A percentile compares a stretch with the other conserved stretches of the same genome.
Evolutionary conservation across 768 basidiomycete species (phyloP).

Genomic region (Coprinopsis marcescibilis): DNA sequence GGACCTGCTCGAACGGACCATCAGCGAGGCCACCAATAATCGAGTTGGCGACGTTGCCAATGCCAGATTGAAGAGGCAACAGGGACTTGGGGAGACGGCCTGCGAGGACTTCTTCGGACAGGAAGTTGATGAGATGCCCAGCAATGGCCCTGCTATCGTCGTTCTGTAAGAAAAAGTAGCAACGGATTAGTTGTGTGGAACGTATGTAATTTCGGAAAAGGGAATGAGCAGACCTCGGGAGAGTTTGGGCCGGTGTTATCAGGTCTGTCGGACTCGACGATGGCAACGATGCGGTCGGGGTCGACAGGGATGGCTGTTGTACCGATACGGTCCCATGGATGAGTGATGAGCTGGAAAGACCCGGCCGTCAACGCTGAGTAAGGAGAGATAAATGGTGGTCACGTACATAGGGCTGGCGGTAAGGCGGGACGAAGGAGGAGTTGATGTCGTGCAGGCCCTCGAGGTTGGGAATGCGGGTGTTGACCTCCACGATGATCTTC

Average conservation of each 20-base stretch:
- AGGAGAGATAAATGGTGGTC: background rate
- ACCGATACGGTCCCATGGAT: constrained; percentile 41
- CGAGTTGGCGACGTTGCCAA: constrained; percentile 44
- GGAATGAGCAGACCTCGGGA: constrained; percentile 29
- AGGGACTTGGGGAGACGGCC: constrained; percentile 36
- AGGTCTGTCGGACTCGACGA: constrained; percentile 33
- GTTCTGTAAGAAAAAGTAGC: no score
- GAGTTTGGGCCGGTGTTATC: constrained; percentile 43
- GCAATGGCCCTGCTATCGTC: constrained; percentile 39
- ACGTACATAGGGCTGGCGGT: constrained; percentile 36
- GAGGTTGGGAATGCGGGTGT: constrained; percentile 40
- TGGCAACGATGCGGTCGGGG: constrained; percentile 41
- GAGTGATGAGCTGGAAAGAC: constrained; percentile 30
- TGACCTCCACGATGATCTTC: constrained; percentile 46
- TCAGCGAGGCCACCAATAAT: constrained; percentile 45
- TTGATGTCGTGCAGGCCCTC: constrained; percentile 47
- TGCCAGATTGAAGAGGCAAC: constrained; percentile 42
- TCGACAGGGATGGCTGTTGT: constrained; percentile 40
- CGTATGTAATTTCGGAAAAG: background rate
- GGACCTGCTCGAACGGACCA: constrained; percentile 42
- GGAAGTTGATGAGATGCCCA: constrained; percentile 38
- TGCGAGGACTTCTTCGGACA: constrained; percentile 34
- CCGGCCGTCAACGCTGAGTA: background rate
- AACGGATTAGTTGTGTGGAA: background rate
- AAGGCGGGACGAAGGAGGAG: constrained; percentile 36